Evolutionary conservation across 352 stramenopile genomes (phyloP), one percentile per base, ranked within the genome.

Genomic region (Phytophthora pluvialis): DNA sequence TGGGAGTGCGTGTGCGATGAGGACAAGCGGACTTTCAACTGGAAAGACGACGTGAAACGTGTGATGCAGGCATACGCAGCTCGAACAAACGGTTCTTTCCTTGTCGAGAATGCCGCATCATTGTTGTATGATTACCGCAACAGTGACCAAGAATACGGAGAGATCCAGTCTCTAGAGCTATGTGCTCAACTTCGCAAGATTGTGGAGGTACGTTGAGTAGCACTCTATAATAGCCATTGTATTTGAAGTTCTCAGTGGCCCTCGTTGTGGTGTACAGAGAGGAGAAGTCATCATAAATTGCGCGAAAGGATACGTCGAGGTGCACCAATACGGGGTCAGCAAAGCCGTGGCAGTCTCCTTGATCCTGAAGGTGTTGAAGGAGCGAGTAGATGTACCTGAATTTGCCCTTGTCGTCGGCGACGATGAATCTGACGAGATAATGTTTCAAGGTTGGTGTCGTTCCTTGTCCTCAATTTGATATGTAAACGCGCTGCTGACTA

Each of bases 61-160:
- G 91, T 99, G 25, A 99, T 99, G 97, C 85, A 99, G 66, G 92
- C 98, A 7, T 99, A 99, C 73, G 93, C 95, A 7, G 89, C 93
- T 16, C 81, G 97, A 35, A 99, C 98, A 8, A 98, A 99, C 72
- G 97, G 98, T 13, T 98, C 97, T 18, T 99, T 98, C 67, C 90
- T 99, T 33, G 93, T 98, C 68, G 86, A 97, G 57, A 99, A 97
- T 26, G 96, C 98, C 52, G 98, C 95, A 43, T 98, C 98, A 5
- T 66, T 99, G 12, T 71, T 99, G 28, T 99, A 98, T 80, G 97
- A 99, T 74, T 99, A 98, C 69, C 88, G 96, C 43, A 96, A 98
- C 77, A 97, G 97, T 9, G 98, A 99, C 74, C 96, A 96, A 50
- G 98, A 99, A 64, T 99, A 99, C 72, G 98, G 98, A 38, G 95